These are phyloP conservation scores for Hemisphaericaspora nanyangensis DNA, from an alignment of 805 yeast genomes.

Conservation along the genomic window DNA sequence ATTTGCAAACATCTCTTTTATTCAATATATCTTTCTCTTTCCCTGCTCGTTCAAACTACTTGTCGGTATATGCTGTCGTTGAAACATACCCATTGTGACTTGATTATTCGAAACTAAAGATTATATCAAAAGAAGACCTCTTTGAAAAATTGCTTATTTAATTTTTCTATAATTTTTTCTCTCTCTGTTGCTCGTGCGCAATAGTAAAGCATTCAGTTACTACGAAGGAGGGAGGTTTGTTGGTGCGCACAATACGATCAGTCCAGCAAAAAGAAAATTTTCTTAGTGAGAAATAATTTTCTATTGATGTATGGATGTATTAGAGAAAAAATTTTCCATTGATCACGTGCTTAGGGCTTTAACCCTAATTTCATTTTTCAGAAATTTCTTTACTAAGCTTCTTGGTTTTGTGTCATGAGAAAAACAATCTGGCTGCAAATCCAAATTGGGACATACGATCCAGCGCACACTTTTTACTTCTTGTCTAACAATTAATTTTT, in stretches of 20 bases:
- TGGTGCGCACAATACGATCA: too few species aligned
- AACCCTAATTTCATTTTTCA: neutral
- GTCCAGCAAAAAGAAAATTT: neutral
- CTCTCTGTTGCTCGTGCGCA: neutral
- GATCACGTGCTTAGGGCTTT: conserved; percentile 3
- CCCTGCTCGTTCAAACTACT: too few species aligned
- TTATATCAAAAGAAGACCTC: conserved; percentile 1
- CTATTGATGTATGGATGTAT: conserved; percentile 2
- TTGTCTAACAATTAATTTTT: too few species aligned
- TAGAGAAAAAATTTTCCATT: neutral
- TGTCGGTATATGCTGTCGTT: neutral
- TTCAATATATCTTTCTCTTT: too few species aligned
- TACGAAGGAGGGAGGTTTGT: too few species aligned
- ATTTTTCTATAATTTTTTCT: neutral
- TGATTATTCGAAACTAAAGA: conserved; percentile 8
- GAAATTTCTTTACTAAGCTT: neutral
- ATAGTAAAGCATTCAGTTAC: too few species aligned
- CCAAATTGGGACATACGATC: conserved; percentile 2
- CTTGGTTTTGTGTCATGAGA: neutral
- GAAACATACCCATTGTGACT: conserved; percentile 24
- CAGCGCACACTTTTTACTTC: too few species aligned
- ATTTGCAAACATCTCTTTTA: too few species aligned
- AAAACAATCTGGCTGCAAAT: conserved; percentile 1
- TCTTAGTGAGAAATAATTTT: neutral
- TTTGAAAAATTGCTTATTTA: conserved; percentile 1